These are phyloP conservation scores for Fusarium stilboides DNA, from an alignment of 2,329 filamentous ascomycete species.

Conservation along the genomic window DNA sequence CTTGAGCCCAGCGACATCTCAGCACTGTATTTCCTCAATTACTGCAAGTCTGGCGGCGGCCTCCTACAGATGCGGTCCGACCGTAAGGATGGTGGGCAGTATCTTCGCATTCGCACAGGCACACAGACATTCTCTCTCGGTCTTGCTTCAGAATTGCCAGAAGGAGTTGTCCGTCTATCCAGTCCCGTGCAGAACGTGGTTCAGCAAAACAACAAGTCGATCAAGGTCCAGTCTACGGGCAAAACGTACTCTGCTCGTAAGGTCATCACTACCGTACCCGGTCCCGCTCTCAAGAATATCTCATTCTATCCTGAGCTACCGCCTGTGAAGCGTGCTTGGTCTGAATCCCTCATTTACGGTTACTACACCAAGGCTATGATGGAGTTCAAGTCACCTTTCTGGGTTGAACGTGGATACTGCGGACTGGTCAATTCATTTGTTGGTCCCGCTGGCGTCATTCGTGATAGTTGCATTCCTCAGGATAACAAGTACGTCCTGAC, in stretches of 20 bases:
- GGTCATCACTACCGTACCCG: not conserved
- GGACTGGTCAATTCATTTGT: slow-evolving; percentile 9
- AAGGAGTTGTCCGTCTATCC: not conserved
- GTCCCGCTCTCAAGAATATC: slow-evolving; percentile 5
- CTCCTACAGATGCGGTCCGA: slow-evolving; percentile 31
- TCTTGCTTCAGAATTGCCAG: not conserved
- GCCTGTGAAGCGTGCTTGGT: not conserved
- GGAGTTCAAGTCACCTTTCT: slow-evolving; percentile 34
- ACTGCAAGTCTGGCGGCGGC: slow-evolving; percentile 25
- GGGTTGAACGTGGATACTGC: slow-evolving; percentile 17
- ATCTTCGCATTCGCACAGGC: slow-evolving; percentile 26
- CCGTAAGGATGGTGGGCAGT: slow-evolving; percentile 29
- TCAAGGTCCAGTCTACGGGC: not conserved
- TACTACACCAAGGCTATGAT: slow-evolving; percentile 33
- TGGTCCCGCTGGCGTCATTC: not conserved
- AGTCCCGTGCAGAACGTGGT: not conserved
- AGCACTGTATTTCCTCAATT: slow-evolving; percentile 27
- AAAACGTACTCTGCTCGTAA: not conserved
- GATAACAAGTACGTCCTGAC: not conserved
- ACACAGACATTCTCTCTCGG: slow-evolving; percentile 8
- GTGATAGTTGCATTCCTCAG: not conserved
- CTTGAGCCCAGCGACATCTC: slow-evolving; percentile 32
- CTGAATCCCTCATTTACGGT: slow-evolving; percentile 13
- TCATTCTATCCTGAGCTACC: not conserved
- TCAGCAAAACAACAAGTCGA: not conserved